These are phyloP conservation scores for Daldinia bambusicola DNA, from an alignment of 495 filamentous ascomycete genomes.

Conservation along the genomic window DNA sequence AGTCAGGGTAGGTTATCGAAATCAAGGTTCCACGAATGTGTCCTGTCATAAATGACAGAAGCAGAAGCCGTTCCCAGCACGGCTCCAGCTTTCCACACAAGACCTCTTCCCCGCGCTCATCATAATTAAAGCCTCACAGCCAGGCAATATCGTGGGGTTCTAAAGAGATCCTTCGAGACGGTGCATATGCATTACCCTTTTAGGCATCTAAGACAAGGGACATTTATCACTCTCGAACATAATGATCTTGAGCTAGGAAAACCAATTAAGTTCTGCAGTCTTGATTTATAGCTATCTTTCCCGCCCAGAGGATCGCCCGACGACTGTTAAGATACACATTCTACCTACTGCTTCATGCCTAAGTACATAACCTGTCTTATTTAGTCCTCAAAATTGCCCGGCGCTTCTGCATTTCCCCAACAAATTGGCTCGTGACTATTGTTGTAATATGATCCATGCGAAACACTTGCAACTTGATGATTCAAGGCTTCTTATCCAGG, in stretches of 20 bases:
- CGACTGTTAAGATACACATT: constrained; percentile 42
- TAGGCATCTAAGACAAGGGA: constrained; percentile 19
- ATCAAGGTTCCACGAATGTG: constrained; percentile 18
- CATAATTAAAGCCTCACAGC: constrained; percentile 23
- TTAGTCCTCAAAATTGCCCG: constrained; percentile 54
- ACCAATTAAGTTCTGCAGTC: constrained; percentile 4
- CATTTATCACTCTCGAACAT: constrained; percentile 9
- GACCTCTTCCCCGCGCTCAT: constrained; percentile 23
- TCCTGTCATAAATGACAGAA: constrained; percentile 42
- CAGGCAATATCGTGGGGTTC: constrained; percentile 16
- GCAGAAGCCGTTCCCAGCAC: constrained; percentile 15
- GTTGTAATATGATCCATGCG: constrained; percentile 54
- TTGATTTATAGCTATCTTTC: constrained; percentile 3
- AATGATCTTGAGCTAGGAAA: not conserved
- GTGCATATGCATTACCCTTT: constrained; percentile 13
- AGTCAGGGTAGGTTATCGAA: constrained; percentile 22
- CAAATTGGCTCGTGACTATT: constrained; percentile 49
- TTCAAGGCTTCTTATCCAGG: constrained; percentile 46
- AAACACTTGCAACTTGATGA: constrained; percentile 49
- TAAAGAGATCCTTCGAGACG: constrained; percentile 1
- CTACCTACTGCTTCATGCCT: constrained; percentile 53
- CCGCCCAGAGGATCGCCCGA: constrained; percentile 25
- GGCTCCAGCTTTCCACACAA: constrained; percentile 11
- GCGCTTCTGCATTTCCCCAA: constrained; percentile 50
- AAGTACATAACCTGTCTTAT: constrained; percentile 44